Evolutionary conservation across 2,329 filamentous ascomycete species (phyloP).

Genomic region (Phialocephala sp.): DNA sequence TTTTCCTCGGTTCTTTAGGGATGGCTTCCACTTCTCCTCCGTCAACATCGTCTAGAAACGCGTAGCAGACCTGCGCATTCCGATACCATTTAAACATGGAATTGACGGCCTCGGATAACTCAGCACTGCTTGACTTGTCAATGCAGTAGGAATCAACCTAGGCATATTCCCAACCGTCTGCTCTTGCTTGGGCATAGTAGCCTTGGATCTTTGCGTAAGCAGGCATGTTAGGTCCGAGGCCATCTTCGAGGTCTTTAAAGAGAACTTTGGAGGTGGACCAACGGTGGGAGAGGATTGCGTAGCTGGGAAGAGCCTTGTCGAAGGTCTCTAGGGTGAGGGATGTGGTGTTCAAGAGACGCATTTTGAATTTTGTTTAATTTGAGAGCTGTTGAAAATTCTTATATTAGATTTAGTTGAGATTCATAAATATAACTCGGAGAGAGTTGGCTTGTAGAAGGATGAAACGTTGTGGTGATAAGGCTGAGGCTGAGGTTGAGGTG

Average conservation of each 20-base stretch:
- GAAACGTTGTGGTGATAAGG: too few relatives aligned
- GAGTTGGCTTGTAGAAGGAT: too few relatives aligned
- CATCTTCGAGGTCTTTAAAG: slow-evolving; percentile 14
- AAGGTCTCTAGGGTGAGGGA: neutral
- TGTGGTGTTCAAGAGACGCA: slow-evolving; percentile 11
- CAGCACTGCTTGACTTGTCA: slow-evolving; percentile 22
- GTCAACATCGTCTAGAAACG: slow-evolving; percentile 17
- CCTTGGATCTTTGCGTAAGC: slow-evolving; percentile 13
- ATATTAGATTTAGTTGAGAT: too few relatives aligned
- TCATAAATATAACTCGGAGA: too few relatives aligned
- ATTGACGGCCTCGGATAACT: slow-evolving; percentile 20
- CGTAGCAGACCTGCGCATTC: slow-evolving; percentile 17
- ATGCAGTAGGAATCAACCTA: slow-evolving; percentile 28
- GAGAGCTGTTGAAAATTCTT: too few relatives aligned
- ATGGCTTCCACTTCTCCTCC: neutral
- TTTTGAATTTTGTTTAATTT: neutral
- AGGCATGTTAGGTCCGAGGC: neutral
- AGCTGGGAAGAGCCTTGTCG: slow-evolving; percentile 20
- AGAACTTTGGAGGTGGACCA: slow-evolving; percentile 19
- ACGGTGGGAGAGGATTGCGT: slow-evolving; percentile 27
- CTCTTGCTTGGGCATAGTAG: slow-evolving; percentile 4
- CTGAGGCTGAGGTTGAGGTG: too few relatives aligned
- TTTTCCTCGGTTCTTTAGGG: neutral
- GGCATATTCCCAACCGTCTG: slow-evolving; percentile 13
- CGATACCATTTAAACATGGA: slow-evolving; percentile 25